A percentile compares a stretch with the other conserved stretches of the same genome.
phyloP scores from a whole-genome alignment of 176 grass and related monocot species.

The Triticum monococcum region DNA sequence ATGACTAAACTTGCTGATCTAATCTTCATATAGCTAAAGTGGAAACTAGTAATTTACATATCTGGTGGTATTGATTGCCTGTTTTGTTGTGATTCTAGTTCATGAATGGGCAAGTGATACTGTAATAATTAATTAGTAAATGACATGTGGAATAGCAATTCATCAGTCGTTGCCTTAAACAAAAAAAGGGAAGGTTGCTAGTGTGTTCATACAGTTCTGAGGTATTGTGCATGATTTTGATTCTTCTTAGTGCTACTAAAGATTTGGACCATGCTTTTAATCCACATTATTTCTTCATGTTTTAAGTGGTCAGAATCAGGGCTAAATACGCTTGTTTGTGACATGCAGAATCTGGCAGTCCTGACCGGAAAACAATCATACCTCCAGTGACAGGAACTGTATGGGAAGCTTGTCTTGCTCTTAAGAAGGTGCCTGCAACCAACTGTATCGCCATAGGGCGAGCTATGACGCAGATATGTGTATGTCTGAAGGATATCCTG shows the following conservation, averaged over 20 bases:
- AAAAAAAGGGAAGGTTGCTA: not conserved
- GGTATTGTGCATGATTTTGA: not conserved
- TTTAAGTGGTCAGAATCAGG: constrained; percentile 1
- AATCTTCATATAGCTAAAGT: not conserved
- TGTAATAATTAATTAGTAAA: not conserved
- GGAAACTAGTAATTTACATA: not conserved
- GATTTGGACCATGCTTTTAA: not conserved
- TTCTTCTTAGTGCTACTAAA: not conserved
- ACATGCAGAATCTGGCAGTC: constrained; percentile 51
- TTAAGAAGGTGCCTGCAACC: constrained; percentile 75
- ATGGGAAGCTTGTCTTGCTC: constrained; percentile 83
- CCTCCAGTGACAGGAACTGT: constrained; percentile 66
- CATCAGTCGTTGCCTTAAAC: not conserved
- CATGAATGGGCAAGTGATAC: not conserved
- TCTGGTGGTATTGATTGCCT: not conserved
- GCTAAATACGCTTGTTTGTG: constrained; percentile 2
- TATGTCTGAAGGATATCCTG: constrained; percentile 80
- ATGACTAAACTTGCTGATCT: not conserved
- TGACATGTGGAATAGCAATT: not conserved
- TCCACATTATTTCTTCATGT: not conserved
- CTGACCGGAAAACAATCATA: constrained; percentile 50
- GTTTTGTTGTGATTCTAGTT: not conserved
- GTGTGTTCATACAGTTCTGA: not conserved
- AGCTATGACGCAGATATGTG: constrained; percentile 75
- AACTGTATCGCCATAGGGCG: constrained; percentile 74